Percentiles rank a stretch among this genome's conserved stretches.
Conservation (phyloP, 768 basidiomycete species). For the Termitomyces heimii region DNA sequence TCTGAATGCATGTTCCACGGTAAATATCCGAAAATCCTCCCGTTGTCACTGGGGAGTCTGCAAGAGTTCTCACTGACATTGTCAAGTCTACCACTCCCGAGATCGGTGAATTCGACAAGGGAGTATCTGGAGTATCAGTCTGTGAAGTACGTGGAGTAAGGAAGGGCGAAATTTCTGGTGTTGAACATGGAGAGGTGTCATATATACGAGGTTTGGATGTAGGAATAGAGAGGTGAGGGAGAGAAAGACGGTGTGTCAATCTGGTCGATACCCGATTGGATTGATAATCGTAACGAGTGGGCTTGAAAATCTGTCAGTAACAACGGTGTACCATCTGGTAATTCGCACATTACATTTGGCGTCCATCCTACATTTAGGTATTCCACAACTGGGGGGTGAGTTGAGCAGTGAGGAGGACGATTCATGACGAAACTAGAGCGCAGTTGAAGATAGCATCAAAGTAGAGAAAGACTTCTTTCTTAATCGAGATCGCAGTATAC, state of each 20-base stretch:
- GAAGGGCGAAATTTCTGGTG: not conserved
- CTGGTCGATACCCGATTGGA: constrained; percentile 6
- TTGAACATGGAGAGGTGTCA: not conserved
- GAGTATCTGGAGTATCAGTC: constrained; percentile 19
- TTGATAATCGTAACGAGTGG: not conserved
- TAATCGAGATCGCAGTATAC: not conserved
- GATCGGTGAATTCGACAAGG: constrained; percentile 23
- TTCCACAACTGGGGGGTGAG: not conserved
- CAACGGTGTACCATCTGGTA: not conserved
- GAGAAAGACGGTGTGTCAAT: too few relatives aligned
- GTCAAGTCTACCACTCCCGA: constrained; percentile 29
- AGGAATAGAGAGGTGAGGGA: not conserved
- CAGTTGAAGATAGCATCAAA: not conserved
- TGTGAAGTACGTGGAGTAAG: not conserved
- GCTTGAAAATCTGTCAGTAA: not conserved
- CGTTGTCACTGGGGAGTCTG: constrained; percentile 30
- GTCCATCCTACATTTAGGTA: not conserved
- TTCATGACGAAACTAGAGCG: not conserved
- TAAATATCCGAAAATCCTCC: constrained; percentile 46
- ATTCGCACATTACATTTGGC: not conserved
- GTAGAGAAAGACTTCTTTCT: not conserved
- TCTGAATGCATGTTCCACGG: constrained; percentile 29
- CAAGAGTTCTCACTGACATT: constrained; percentile 17
- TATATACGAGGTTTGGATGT: not conserved
- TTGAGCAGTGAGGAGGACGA: not conserved